A percentile compares a stretch with the other conserved stretches of the same genome.
Conservation (phyloP, 805 yeast genomes). For the Lachancea kluyveri region DNA sequence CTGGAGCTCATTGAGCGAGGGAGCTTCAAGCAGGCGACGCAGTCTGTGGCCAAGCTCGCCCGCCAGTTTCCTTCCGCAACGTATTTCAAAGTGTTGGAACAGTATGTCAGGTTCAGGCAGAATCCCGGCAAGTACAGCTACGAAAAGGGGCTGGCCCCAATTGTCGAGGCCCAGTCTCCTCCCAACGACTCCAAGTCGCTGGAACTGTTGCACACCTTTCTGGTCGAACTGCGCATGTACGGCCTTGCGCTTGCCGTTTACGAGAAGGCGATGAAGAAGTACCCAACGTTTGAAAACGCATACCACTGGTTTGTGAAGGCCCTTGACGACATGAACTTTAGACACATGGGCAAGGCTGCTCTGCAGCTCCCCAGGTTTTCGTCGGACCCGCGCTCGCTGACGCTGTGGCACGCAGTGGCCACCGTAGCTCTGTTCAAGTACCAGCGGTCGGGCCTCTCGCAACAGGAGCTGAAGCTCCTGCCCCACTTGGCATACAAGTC, state of each 20-base stretch:
- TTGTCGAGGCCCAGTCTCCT: constrained; percentile 16
- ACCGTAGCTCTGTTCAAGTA: constrained; percentile 37
- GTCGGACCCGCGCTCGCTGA: constrained; percentile 33
- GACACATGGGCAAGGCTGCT: constrained; percentile 49
- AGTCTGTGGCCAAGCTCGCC: constrained; percentile 31
- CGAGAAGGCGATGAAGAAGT: constrained; percentile 53
- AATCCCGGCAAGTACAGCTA: constrained; percentile 28
- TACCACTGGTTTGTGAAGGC: constrained; percentile 54
- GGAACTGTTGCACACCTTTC: constrained; percentile 41
- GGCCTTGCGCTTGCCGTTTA: constrained; percentile 43
- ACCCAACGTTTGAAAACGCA: constrained; percentile 43
- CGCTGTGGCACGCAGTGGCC: constrained; percentile 52
- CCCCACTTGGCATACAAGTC: constrained; percentile 57
- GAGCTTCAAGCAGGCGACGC: constrained; percentile 6
- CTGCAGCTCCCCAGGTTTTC: constrained; percentile 34
- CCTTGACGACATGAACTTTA: constrained; percentile 40
- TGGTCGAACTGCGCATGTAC: constrained; percentile 32
- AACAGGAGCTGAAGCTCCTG: constrained; percentile 44
- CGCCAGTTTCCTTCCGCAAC: constrained; percentile 51
- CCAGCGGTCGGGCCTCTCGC: constrained; percentile 31
- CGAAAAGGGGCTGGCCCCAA: constrained; percentile 23
- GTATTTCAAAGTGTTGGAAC: constrained; percentile 37
- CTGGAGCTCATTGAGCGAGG: constrained; percentile 1
- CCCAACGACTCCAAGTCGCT: constrained; percentile 49
- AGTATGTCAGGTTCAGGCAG: constrained; percentile 27